Evolutionary conservation across 345 rosid genomes (phyloP).

Genomic region (Acer yangbiense): DNA sequence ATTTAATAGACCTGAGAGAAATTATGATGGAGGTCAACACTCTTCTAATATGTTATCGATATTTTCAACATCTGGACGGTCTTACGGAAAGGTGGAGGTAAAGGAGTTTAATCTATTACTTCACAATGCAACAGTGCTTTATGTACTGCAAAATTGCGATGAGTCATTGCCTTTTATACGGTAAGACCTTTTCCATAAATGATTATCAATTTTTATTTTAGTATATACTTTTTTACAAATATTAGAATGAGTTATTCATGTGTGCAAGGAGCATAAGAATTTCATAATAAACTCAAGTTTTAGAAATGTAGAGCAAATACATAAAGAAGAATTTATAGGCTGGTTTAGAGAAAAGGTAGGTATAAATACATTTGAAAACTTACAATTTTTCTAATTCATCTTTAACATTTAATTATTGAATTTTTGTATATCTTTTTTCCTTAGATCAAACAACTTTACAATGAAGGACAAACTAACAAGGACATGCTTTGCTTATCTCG

Average conservation of each 20-base stretch:
- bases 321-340: background rate
- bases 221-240: too few relatives aligned
- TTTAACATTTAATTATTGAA: background rate
- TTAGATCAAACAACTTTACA: background rate
- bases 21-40: background rate
- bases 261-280: background rate
- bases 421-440: background rate
- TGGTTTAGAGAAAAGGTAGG: background rate
- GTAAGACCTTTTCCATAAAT: background rate
- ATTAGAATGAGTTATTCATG: background rate
- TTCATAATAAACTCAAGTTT: background rate
- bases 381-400: background rate
- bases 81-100: background rate
- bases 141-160: conserved; percentile 3
- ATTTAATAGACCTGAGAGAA: background rate
- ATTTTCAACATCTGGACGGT: background rate
- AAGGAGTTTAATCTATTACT: background rate
- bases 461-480: background rate
- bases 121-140: background rate
- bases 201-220: background rate
- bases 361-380: background rate
- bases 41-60: background rate
- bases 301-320: background rate
- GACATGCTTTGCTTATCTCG: background rate
- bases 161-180: background rate